Evolutionary conservation across 495 filamentous ascomycete species (phyloP).

Genomic region (Corynascus novoguineensis): DNA sequence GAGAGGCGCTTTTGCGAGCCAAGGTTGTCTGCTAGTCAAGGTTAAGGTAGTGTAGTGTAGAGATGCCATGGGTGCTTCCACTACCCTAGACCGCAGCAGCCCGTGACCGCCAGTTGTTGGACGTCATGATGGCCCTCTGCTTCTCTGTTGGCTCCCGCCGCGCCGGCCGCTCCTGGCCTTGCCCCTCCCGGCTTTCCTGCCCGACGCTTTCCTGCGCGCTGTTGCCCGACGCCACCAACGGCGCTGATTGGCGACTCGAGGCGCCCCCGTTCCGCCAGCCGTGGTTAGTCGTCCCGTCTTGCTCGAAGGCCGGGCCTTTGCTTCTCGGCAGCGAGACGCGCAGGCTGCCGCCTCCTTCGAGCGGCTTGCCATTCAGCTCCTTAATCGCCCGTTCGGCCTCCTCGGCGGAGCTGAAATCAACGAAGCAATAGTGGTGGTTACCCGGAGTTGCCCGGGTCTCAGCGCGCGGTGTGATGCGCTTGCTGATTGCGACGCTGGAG

Average conservation of each 20-base stretch:
- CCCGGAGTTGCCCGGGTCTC: slow-evolving; percentile 47
- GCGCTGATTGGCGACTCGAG: not conserved
- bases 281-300: not conserved
- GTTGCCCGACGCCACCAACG: not conserved
- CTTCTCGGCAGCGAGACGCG: slow-evolving; percentile 19
- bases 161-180: slow-evolving; percentile 1
- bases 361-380: slow-evolving; percentile 26
- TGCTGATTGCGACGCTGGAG: slow-evolving; percentile 53
- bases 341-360: slow-evolving; percentile 15
- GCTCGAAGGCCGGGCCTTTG: slow-evolving; percentile 11
- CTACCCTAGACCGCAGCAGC: not conserved
- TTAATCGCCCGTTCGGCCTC: slow-evolving; percentile 47
- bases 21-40: too few relatives aligned
- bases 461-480: slow-evolving; percentile 55
- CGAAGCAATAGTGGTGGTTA: slow-evolving; percentile 63
- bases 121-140: slow-evolving; percentile 17
- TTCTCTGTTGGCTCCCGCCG: slow-evolving; percentile 14
- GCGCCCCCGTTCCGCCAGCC: not conserved
- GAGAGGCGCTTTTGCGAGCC: too few relatives aligned
- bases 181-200: slow-evolving; percentile 7
- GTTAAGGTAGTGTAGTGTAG: too few relatives aligned
- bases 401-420: slow-evolving; percentile 54
- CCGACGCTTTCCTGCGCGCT: not conserved
- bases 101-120: slow-evolving; percentile 18
- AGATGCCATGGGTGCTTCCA: too few relatives aligned